Evolutionary conservation across 139 green algal genomes (phyloP), one percentile per base, ranked within the genome.

Genomic region (Volvox reticuliferus): DNA sequence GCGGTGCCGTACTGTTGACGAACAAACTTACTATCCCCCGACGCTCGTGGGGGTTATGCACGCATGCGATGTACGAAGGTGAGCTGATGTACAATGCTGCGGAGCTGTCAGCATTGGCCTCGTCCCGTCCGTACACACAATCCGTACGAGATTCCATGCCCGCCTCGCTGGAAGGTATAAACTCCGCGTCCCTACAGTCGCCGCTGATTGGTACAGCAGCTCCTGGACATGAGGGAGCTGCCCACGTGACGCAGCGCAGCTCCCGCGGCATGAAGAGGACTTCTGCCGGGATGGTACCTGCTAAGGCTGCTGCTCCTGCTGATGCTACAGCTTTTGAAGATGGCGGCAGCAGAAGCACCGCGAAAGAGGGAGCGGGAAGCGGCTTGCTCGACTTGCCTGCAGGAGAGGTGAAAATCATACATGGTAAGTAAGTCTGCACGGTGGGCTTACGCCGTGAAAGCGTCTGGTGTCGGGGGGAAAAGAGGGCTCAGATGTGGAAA

Each of bases 51-150:
- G 44, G 44, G 9, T 55, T 55, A 14, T 9, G 44, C 44, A 9
- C 44, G 9, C 44, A 5, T 55, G 44, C 44, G 5, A 14, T 73
- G 65, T 35, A 5, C 82, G 32, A 81, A 92, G 65, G 75, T 55
- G 90, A 93, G 76, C 77, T 94, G 36, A 86, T 84, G 17, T 94
- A 94, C 79, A 92, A 94, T 65, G 87, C 90, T 22, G 92, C 92
- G 0, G 87, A 94, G 90, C 88, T 94, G 71, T 89, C 92, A 24
- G 92, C 92, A 19, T 77, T 94, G n/a, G 92, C 90, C 30, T 90
- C 76, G 28, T 91, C 83, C 37, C 85, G 88, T n/a, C 92, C 92
- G 0, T 92, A 89, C 71, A 61, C 91, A n/a, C 86, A 85, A 33
- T 76, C 91, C 18, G 67, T 79, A 9, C 73, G 75, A 30, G 78